Base-by-base conservation (phyloP, 306 rosid genomes). In the Prunus mongolica region DNA sequence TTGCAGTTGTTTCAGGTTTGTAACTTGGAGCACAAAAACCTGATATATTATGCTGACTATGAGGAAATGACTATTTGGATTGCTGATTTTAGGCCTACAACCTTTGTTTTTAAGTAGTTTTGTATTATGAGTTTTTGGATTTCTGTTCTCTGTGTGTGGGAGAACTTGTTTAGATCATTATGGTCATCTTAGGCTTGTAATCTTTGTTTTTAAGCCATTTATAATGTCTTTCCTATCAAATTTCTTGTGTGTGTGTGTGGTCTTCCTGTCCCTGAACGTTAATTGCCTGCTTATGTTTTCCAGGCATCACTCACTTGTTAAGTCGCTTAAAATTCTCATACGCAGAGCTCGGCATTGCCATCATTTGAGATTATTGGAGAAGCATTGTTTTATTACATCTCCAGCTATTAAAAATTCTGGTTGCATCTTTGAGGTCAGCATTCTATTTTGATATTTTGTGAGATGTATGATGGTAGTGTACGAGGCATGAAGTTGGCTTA, bases 291-390 rank as follows among this genome's bases (percentile, higher is more conserved):
- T 68, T 86, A 34, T 84, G 77, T 64, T 72, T 69, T 81, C 67
- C 82, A 93, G 97, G 88, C 83, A 82, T 79, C 85, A 83, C 74
- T 81, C 90, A 44, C 86, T 93, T 74, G 71, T 65, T 73, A 88
- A 81, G 84, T 82, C 77, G 80, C 79, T 89, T 81, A 92, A 89
- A 83, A 74, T 68, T 81, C 79, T 94, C 77, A 85, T 94, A 72
- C 82, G 78, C 65, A 83, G 93, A 90, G 77, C 78, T 72, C 86
- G 22, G 46, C 68, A 65, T 76, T 89, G 91, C 85, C 88, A 84
- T 57, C 87, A 79, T 79, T 34, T 45, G 30, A 84, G 87, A 82
- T 81, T 94, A 75, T 78, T 92, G 86, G 87, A 84, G 74, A 92
- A 90, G 88, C 96, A 94, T 73, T 89, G 98, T 86, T 81, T 14